These are phyloP conservation scores for Leccinum truebloodii DNA, from an alignment of 768 basidiomycete genomes.

Conservation along the genomic window DNA sequence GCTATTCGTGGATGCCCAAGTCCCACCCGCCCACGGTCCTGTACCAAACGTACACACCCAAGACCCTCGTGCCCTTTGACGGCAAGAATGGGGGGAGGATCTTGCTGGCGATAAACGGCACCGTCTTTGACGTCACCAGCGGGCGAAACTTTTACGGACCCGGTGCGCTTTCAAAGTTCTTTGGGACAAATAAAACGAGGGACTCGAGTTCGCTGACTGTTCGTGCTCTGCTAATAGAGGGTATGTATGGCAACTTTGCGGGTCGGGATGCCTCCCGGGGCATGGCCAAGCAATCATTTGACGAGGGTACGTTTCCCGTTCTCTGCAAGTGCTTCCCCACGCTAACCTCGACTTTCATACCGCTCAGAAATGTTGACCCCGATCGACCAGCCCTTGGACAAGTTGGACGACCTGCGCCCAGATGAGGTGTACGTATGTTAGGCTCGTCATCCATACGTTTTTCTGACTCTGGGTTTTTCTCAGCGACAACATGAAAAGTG, in stretches of 20 bases:
- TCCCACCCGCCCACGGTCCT: slow-evolving; percentile 76
- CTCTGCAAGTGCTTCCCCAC: no score
- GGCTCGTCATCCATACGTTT: neutral
- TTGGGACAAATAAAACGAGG: neutral
- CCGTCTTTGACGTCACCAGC: slow-evolving; percentile 90
- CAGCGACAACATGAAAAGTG: slow-evolving; percentile 92
- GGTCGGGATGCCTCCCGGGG: slow-evolving; percentile 94
- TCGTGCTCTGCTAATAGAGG: slow-evolving; percentile 51
- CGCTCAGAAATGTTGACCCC: slow-evolving; percentile 85
- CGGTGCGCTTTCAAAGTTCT: slow-evolving; percentile 47
- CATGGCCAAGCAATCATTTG: slow-evolving; percentile 98
- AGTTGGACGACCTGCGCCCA: slow-evolving; percentile 70
- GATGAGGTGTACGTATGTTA: slow-evolving; percentile 74
- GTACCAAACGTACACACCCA: slow-evolving; percentile 78
- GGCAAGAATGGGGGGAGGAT: slow-evolving; percentile 71
- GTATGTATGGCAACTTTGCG: slow-evolving; percentile 97
- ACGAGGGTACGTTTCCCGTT: slow-evolving; percentile 57
- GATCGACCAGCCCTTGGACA: slow-evolving; percentile 83
- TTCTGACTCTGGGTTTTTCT: neutral
- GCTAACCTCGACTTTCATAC: neutral
- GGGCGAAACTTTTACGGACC: slow-evolving; percentile 95
- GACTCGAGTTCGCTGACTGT: neutral
- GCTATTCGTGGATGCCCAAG: slow-evolving; percentile 93
- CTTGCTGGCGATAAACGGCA: slow-evolving; percentile 81
- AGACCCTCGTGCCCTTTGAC: slow-evolving; percentile 66